Evolutionary conservation across 2,329 filamentous ascomycete species (phyloP), one percentile per base, ranked within the genome.

Genomic region (Pseudopyricularia cyperi): DNA sequence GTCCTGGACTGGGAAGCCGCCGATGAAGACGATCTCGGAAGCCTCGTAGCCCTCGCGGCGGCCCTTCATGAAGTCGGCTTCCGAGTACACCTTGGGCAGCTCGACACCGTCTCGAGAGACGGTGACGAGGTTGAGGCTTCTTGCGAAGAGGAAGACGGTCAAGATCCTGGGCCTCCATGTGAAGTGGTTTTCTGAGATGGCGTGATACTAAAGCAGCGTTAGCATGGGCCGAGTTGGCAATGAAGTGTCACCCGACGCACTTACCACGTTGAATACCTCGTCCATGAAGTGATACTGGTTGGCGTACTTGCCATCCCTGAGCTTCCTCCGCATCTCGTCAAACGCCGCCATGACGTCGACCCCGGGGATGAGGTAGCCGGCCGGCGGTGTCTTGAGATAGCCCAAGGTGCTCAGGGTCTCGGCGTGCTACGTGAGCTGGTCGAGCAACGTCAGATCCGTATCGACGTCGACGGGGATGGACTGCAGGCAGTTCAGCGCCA

Each of bases 11-110:
- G 63, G 60, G 6, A 57, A 48, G 34, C 61, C 62, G 37, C 64
- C 62, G 58, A 65, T 65, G n/a, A 55, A 54, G 9, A 54, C 56
- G 8, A 65, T 57, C 7, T 50, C 34, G 8, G 57, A 56, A 3
- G 61, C 59, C 4, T 58, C 53, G 2, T 56, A 55, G 17, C 60
- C 58, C 54, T 53, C 58, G 32, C 19, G n/a, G 22, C 11, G 53
- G 9, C 15, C 52, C 55, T 60, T 35, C 17, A 56, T 22, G 44
- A 59, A 46, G 49, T 58, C 51, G 8, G 50, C 54, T 53, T 80
- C 79, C 3, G 79, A 65, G 52, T 73, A 74, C 15, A 82, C 69
- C 9, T 73, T 69, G 53, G 65, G 63, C 53, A 62, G 53, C 9
- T 57, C 56, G 9, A 51, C 52, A 51, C 62, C 59, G 24, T 68